These are phyloP conservation scores for Penicillium sumatraense DNA, from an alignment of 2,329 filamentous ascomycete species.

Conservation along the genomic window DNA sequence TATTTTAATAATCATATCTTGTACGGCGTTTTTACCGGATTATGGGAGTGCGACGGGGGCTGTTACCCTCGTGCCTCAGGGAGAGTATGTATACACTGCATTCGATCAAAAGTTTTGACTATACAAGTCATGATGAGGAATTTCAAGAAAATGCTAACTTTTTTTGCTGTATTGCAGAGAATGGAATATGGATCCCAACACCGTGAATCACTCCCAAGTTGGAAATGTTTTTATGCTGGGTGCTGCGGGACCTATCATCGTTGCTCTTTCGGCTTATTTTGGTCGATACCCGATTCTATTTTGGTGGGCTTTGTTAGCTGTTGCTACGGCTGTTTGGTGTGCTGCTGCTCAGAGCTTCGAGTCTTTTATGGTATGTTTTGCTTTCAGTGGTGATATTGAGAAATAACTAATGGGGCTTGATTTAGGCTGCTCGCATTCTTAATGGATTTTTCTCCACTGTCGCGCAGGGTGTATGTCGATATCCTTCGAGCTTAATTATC, in stretches of 20 bases:
- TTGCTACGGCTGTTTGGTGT: conserved; percentile 44
- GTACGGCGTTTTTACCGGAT: conserved; percentile 46
- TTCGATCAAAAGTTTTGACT: no score
- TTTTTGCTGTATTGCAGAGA: no score
- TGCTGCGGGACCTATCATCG: conserved; percentile 46
- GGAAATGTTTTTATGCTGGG: conserved; percentile 53
- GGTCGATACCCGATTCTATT: conserved; percentile 52
- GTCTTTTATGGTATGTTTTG: conserved; percentile 19
- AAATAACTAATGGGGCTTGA: not conserved
- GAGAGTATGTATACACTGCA: conserved; percentile 30
- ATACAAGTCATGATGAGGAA: no score
- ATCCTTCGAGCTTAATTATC: not conserved
- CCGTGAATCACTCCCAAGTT: conserved; percentile 46
- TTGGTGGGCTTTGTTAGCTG: conserved; percentile 42
- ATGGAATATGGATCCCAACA: conserved; percentile 44
- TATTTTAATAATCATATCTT: conserved; percentile 45
- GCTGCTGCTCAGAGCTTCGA: conserved; percentile 13
- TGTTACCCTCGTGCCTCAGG: conserved; percentile 46
- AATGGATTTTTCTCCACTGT: conserved; percentile 52
- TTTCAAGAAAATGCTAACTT: no score
- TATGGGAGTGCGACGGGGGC: conserved; percentile 49
- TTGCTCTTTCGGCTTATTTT: conserved; percentile 49
- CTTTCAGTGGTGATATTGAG: not conserved
- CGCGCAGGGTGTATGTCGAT: conserved; percentile 40
- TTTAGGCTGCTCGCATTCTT: conserved; percentile 45